Base-by-base conservation (phyloP, 2,329 filamentous ascomycete species). In the Sarocladiaceae sp. region DNA sequence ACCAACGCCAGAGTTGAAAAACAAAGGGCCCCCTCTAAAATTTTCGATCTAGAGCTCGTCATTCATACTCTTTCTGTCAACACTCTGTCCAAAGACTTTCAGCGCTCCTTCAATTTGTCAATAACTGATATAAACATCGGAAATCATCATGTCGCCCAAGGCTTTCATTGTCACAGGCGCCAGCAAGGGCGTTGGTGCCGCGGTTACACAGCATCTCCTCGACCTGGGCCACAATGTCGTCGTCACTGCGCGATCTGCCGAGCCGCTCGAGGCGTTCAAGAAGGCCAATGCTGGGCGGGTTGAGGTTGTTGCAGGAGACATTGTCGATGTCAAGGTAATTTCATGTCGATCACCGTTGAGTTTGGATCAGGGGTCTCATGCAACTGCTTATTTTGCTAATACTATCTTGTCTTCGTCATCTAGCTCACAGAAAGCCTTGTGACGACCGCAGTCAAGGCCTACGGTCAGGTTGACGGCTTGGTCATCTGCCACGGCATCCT, bases 401-500 rank as follows among this genome's bases (percentile, higher is more conserved):
- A 27, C n/a, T 24, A n/a, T 26, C 31, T 6, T 16, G 6, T 10
- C 13, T 45, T 6, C 15, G 26, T 16, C 26, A 29, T n/a, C n/a
- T 16, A 43, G 40, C 26, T 43, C 11, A 27, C 40, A 4, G 13
- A 27, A 19, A 44, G n/a, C n/a, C 32, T 44, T 6, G 35, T 32
- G 3, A 10, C 15, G 9, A 65, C 81, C 1, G 84, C 89, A 0
- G 57, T 85, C 10, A 66, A 75, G 21, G 67, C 76, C 0, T 97
- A 88, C 61, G 83, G 82, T 9, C 72, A 69, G 40, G 65, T 98
- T 4, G 89, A 98, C 58, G 85, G 82, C 2, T 61, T 98, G 34
- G 79, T 98, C 11, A 68, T 97, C 49, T 97, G 97, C 62, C 93
- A 98, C 59, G 90, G 89, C 16, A 72, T 81, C 1, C 66, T 98